These are phyloP conservation scores for Suillus decipiens DNA, from an alignment of 768 basidiomycete species.

Conservation along the genomic window DNA sequence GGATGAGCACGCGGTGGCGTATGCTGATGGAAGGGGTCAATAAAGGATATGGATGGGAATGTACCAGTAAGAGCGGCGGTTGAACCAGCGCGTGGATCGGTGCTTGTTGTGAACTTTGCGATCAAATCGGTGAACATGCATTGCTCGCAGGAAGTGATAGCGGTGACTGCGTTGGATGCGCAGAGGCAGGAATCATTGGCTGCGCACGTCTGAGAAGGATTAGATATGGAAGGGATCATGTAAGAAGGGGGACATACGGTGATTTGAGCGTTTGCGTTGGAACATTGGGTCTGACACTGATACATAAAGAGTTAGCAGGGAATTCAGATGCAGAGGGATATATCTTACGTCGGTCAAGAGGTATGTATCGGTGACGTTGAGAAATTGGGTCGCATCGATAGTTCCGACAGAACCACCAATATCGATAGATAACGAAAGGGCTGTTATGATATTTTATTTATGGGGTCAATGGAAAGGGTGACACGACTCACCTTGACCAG, in stretches of 20 bases:
- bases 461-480: background rate
- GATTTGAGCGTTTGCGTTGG: constrained; percentile 25
- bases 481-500: constrained; percentile 55
- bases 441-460: constrained; percentile 20
- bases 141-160: constrained; percentile 58
- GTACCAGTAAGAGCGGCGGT: constrained; percentile 56
- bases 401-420: constrained; percentile 38
- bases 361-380: constrained; percentile 38
- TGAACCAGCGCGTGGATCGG: constrained; percentile 61
- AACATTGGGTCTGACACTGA: constrained; percentile 31
- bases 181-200: constrained; percentile 58
- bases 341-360: constrained; percentile 33
- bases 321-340: background rate
- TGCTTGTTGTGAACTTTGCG: constrained; percentile 44
- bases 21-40: constrained; percentile 43
- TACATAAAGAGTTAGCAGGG: constrained; percentile 30
- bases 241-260: constrained; percentile 21
- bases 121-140: constrained; percentile 67
- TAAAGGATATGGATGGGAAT: constrained; percentile 20
- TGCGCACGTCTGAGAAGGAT: constrained; percentile 45
- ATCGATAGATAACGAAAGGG: constrained; percentile 50
- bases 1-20: constrained; percentile 47
- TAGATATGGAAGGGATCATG: background rate
- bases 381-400: constrained; percentile 45
- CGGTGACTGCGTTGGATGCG: constrained; percentile 38